A percentile compares a stretch with the other conserved stretches of the same genome.
Conservation (phyloP, 2,329 filamentous ascomycete genomes). For the Colletotrichum australisinense region DNA sequence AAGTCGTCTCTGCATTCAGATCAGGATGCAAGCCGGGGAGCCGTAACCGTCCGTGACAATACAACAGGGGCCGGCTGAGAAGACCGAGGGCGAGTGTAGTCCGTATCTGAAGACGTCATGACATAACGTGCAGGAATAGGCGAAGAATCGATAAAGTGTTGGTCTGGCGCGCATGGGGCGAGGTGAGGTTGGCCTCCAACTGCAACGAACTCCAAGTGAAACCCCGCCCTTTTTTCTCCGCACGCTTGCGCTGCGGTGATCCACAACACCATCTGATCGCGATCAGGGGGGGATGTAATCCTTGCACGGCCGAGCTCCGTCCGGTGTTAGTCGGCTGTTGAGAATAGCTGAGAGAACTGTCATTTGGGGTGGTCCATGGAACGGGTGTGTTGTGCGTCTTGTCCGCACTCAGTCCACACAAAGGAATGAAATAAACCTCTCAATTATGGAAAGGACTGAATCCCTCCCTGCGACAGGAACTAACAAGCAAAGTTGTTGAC, state of each 20-base stretch:
- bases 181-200: slow-evolving; percentile 2
- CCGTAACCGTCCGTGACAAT: too few relatives aligned
- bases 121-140: neutral
- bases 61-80: neutral
- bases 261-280: slow-evolving; percentile 11
- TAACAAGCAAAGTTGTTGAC: too few relatives aligned
- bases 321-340: slow-evolving; percentile 13
- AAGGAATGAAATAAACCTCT: neutral
- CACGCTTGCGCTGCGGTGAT: slow-evolving; percentile 12
- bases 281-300: slow-evolving; percentile 13
- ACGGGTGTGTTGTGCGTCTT: neutral
- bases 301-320: slow-evolving; percentile 12
- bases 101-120: slow-evolving; percentile 13
- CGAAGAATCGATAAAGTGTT: neutral
- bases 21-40: too few relatives aligned
- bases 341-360: too few relatives aligned
- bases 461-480: too few relatives aligned
- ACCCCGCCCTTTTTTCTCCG: slow-evolving; percentile 26
- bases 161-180: slow-evolving; percentile 4
- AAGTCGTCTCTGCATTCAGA: too few relatives aligned
- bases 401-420: too few relatives aligned
- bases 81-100: slow-evolving; percentile 2
- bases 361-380: too few relatives aligned
- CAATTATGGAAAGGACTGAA: too few relatives aligned
- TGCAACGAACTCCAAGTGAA: slow-evolving; percentile 5